Percentiles rank a stretch among this genome's conserved stretches.
Evolutionary conservation across 148 eudicot species (phyloP).

Genomic region (Gaultheria prostrata): DNA sequence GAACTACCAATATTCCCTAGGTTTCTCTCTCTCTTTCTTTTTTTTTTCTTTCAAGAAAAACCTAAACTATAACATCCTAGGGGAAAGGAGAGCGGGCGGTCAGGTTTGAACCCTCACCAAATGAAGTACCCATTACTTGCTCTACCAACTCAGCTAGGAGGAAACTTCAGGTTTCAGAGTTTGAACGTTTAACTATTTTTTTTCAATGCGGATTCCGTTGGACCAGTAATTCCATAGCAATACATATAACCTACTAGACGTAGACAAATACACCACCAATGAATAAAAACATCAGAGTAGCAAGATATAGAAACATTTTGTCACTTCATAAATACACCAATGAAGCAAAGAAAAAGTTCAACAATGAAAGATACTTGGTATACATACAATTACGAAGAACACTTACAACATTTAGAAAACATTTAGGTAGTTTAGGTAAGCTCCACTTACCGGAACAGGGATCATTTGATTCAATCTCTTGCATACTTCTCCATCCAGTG

Average conservation of each 20-base stretch:
- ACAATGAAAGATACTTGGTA: neutral
- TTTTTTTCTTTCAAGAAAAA: neutral
- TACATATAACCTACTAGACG: neutral
- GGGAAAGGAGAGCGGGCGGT: neutral
- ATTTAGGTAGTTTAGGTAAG: conserved; percentile 16
- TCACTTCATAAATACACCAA: neutral
- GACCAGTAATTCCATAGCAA: neutral
- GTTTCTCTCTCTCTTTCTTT: neutral
- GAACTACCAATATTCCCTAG: neutral
- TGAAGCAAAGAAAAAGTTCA: neutral
- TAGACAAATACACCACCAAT: neutral
- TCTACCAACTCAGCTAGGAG: neutral
- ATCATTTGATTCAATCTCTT: conserved; percentile 73
- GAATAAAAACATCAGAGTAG: too few relatives aligned
- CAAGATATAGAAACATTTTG: neutral
- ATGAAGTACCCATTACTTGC: neutral
- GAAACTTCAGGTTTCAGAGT: neutral
- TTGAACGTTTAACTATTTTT: neutral
- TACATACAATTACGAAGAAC: neutral
- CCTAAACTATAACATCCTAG: neutral
- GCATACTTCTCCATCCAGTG: conserved; percentile 89
- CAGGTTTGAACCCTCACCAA: neutral
- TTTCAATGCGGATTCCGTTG: neutral
- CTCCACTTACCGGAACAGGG: conserved; percentile 73
- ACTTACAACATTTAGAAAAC: conserved; percentile 18